Evolutionary conservation across 2,329 filamentous ascomycete species (phyloP).

Genomic region (Emericellopsis atlantica): DNA sequence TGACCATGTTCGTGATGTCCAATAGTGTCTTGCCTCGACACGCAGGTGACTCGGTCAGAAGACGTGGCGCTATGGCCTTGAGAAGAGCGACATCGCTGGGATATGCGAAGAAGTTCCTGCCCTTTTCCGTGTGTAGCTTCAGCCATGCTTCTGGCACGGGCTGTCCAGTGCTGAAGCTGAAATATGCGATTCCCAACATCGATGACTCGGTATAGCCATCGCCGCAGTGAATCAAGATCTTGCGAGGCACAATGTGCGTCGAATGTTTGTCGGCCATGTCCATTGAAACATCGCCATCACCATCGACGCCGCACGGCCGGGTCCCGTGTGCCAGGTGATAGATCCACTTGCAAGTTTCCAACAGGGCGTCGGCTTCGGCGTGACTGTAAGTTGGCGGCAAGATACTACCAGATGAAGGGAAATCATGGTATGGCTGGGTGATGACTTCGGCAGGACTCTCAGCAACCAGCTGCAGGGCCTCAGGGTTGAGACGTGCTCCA

Average conservation of each 20-base stretch:
- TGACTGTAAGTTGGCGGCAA: constrained; percentile 75
- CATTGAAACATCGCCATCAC: constrained; percentile 16
- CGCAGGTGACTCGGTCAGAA: constrained; percentile 59
- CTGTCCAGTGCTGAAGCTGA: constrained; percentile 77
- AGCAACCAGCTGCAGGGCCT: constrained; percentile 50
- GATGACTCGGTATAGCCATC: constrained; percentile 96
- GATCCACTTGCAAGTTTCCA: constrained; percentile 85
- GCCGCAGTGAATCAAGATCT: constrained; percentile 80
- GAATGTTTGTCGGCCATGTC: constrained; percentile 21
- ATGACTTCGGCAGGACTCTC: constrained; percentile 35
- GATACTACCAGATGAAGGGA: constrained; percentile 90
- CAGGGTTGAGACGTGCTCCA: constrained; percentile 61
- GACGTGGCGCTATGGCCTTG: constrained; percentile 60
- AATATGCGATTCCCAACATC: constrained; percentile 80
- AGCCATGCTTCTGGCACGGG: constrained; percentile 81
- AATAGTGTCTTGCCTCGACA: constrained; percentile 32
- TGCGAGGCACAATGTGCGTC: constrained; percentile 30
- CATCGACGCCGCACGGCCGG: constrained; percentile 17
- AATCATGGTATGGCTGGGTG: constrained; percentile 40
- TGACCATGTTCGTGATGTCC: constrained; percentile 39
- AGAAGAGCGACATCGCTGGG: constrained; percentile 78
- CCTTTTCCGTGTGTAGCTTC: constrained; percentile 63
- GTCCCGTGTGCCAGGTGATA: constrained; percentile 67
- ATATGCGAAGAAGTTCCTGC: constrained; percentile 93
- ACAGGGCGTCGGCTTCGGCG: constrained; percentile 67